Base-by-base conservation (phyloP, 352 stramenopile genomes). In the Pythium volutum region DNA sequence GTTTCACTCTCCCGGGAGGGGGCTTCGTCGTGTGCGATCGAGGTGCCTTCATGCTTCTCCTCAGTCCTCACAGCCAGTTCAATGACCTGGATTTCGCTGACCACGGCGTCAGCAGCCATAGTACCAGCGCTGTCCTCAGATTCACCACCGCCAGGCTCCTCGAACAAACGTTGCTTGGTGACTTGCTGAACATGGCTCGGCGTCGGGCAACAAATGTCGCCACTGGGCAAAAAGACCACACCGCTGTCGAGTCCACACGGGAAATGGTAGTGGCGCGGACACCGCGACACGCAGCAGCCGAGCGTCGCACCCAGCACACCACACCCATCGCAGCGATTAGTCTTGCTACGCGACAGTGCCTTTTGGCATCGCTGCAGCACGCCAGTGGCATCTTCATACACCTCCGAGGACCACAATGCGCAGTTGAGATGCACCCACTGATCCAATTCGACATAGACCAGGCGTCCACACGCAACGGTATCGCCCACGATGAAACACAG, bases 351-450 rank as follows among this genome's bases (percentile, higher is more conserved):
- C 26, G 87, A 83, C 39, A 90, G 82, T 0, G 94, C 95, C 57
- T 94, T 95, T 46, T 94, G 89, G 55, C 96, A 94, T 41, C 87
- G 87, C 50, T 91, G 76, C 10, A 97, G 73, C 55, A 82, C 81
- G 42, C 78, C 84, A 7, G 64, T 70, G 2, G 67, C 70, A 56
- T 86, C 81, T 67, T 97, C 93, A 51, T 81, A 98, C 23, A 97
- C 92, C 70, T 98, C 91, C 34, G 89, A 90, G 8, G 88, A 97
- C 91, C 91, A 98, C 16, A 97, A 54, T 2, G 87, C 90, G 72
- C 95, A 98, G 59, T 96, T 97, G 8, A 93, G 69, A 69, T 98
- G 95, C 6, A 97, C 83, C 88, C 89, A 98, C 26, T 88, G 74
- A 41, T 96, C 85, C 22, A 79, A 64, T 20, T 95, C 83, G 0